phyloP scores from a whole-genome alignment of 768 basidiomycete species.

The Tylopilus sp. region DNA sequence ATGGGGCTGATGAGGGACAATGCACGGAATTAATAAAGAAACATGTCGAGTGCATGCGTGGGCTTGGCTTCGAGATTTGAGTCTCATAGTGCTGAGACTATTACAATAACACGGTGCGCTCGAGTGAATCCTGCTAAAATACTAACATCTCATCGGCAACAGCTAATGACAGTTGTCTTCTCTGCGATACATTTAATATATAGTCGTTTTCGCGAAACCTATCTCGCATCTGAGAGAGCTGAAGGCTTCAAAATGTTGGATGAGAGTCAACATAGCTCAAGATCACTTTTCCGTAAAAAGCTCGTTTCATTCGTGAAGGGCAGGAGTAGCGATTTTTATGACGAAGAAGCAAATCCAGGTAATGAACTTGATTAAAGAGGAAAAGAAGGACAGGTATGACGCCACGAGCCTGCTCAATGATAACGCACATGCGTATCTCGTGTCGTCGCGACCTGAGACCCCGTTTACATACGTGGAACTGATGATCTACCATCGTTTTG shows the following conservation, averaged over 20 bases:
- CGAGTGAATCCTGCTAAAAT: not conserved
- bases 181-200: not conserved
- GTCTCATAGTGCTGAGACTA: not conserved
- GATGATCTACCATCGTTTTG: too few relatives aligned
- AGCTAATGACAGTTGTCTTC: not conserved
- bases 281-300: too few relatives aligned
- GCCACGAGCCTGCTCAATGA: too few relatives aligned
- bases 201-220: not conserved
- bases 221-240: not conserved
- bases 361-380: too few relatives aligned
- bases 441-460: too few relatives aligned
- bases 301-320: too few relatives aligned
- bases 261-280: too few relatives aligned
- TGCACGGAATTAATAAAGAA: slow-evolving; percentile 77
- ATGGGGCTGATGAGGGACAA: slow-evolving; percentile 63
- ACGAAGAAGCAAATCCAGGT: too few relatives aligned
- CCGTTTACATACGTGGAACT: too few relatives aligned
- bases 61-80: slow-evolving; percentile 83
- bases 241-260: not conserved
- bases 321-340: too few relatives aligned
- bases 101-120: not conserved
- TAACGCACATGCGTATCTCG: too few relatives aligned
- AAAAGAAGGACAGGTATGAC: too few relatives aligned
- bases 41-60: slow-evolving; percentile 89
- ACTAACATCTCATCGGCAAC: not conserved